phyloP scores from a whole-genome alignment of 176 grass and related monocot genomes.

The Poa annua region DNA sequence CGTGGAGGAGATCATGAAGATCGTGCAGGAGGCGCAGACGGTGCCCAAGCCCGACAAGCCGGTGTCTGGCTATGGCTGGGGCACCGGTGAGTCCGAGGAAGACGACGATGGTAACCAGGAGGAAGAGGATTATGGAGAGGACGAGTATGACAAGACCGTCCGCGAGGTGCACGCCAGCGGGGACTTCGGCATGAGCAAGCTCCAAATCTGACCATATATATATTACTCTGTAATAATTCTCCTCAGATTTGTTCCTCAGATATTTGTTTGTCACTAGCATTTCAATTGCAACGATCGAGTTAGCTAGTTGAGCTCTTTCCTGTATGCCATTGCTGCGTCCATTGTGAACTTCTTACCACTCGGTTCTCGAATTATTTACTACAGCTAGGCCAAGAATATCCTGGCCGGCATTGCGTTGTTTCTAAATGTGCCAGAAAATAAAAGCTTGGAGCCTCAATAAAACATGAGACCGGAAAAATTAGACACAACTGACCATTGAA shows the following conservation, averaged over 20 bases:
- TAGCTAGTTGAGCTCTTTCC: not conserved
- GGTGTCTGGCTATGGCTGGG: conserved; percentile 63
- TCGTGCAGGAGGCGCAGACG: conserved; percentile 75
- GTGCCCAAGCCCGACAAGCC: conserved; percentile 50
- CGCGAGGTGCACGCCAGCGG: conserved; percentile 70
- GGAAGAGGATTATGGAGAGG: conserved; percentile 40
- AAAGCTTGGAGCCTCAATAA: too few species aligned
- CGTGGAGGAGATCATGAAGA: conserved; percentile 73
- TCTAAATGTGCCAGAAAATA: too few species aligned
- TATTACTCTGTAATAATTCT: not conserved
- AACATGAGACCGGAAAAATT: too few species aligned
- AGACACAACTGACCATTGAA: too few species aligned
- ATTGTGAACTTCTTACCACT: too few species aligned
- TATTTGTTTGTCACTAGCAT: not conserved
- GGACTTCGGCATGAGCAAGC: conserved; percentile 55
- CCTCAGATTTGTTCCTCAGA: not conserved
- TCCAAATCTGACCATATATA: conserved; percentile 46
- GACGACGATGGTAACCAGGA: conserved; percentile 30
- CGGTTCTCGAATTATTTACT: too few species aligned
- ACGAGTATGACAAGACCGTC: conserved; percentile 81
- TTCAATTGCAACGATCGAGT: not conserved
- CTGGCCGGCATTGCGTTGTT: too few species aligned
- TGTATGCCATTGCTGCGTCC: too few species aligned
- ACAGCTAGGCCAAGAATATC: too few species aligned
- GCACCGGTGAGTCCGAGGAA: conserved; percentile 30